phyloP scores from a whole-genome alignment of 805 yeast species.

The Ogataea haglerorum region DNA sequence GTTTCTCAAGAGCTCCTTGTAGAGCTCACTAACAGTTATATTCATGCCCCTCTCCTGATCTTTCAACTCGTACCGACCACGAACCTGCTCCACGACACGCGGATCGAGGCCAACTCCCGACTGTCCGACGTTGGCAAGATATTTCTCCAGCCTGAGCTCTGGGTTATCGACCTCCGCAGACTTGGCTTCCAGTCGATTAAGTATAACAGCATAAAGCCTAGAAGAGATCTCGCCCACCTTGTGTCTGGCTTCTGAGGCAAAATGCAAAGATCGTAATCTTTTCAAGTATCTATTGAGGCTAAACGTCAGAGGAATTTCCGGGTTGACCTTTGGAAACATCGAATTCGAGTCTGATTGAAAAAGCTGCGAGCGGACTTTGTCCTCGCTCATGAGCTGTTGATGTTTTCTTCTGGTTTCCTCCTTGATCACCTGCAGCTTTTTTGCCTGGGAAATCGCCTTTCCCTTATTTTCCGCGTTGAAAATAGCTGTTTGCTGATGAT shows the following conservation, averaged over 20 bases:
- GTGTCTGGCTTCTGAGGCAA: slow-evolving; percentile 59
- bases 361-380: slow-evolving; percentile 12
- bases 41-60: slow-evolving; percentile 36
- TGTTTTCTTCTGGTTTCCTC: slow-evolving; percentile 42
- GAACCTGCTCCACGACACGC: slow-evolving; percentile 19
- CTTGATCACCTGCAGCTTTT: slow-evolving; percentile 59
- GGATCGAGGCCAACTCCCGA: slow-evolving; percentile 35
- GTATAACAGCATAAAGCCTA: slow-evolving; percentile 55
- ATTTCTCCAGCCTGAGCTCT: slow-evolving; percentile 25
- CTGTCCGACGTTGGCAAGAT: slow-evolving; percentile 31
- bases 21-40: slow-evolving; percentile 43
- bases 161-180: slow-evolving; percentile 36
- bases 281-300: slow-evolving; percentile 67
- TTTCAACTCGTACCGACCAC: slow-evolving; percentile 29
- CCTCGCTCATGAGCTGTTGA: slow-evolving; percentile 13
- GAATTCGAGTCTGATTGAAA: slow-evolving; percentile 9
- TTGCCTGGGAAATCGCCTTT: slow-evolving; percentile 47
- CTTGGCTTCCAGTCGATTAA: slow-evolving; percentile 55
- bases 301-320: slow-evolving; percentile 51
- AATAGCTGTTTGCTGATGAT: slow-evolving; percentile 35
- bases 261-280: slow-evolving; percentile 58
- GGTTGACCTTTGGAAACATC: slow-evolving; percentile 41
- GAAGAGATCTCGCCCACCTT: slow-evolving; percentile 70
- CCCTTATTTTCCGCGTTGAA: slow-evolving; percentile 29
- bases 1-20: slow-evolving; percentile 25